A percentile compares a stretch with the other conserved stretches of the same genome.
These are phyloP conservation scores for Mycena citricolor DNA, from an alignment of 1,284 basidiomycete species.

Conservation along the genomic window DNA sequence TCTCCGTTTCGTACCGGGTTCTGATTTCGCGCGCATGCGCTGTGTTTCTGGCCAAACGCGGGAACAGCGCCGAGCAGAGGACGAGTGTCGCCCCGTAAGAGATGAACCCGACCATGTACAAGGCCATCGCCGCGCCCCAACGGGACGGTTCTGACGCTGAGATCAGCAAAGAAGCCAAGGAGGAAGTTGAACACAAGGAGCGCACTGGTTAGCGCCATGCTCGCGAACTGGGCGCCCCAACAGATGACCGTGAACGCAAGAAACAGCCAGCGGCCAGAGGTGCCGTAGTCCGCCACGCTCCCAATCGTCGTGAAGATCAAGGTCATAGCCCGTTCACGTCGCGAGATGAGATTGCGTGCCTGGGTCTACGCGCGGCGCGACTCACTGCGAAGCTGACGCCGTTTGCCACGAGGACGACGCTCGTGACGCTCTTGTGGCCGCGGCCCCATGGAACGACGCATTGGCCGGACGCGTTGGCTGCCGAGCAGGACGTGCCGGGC, in stretches of 20 bases:
- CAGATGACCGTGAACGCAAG: conserved; percentile 70
- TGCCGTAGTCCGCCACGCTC: conserved; percentile 80
- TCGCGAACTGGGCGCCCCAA: conserved; percentile 77
- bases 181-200: conserved; percentile 2
- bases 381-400: conserved; percentile 72
- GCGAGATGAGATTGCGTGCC: conserved; percentile 1
- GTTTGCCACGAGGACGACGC: conserved; percentile 72
- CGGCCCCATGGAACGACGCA: conserved; percentile 73
- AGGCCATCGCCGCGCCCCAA: conserved; percentile 72
- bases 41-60: conserved; percentile 78
- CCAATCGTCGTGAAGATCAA: conserved; percentile 79
- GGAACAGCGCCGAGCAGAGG: conserved; percentile 82
- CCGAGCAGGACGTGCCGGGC: conserved; percentile 61
- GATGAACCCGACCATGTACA: conserved; percentile 82
- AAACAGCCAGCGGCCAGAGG: conserved; percentile 73
- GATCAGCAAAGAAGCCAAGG: background rate
- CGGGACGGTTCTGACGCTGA: conserved; percentile 50
- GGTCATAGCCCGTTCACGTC: conserved; percentile 80
- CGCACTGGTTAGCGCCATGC: conserved; percentile 66
- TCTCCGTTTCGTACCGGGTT: conserved; percentile 56
- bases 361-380: no score
- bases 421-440: conserved; percentile 68
- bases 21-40: conserved; percentile 59
- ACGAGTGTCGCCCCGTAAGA: no score
- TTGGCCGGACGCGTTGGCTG: conserved; percentile 52